Evolutionary conservation across 805 yeast genomes (phyloP), one percentile per base, ranked within the genome.

Genomic region (Saturnispora besseyi): DNA sequence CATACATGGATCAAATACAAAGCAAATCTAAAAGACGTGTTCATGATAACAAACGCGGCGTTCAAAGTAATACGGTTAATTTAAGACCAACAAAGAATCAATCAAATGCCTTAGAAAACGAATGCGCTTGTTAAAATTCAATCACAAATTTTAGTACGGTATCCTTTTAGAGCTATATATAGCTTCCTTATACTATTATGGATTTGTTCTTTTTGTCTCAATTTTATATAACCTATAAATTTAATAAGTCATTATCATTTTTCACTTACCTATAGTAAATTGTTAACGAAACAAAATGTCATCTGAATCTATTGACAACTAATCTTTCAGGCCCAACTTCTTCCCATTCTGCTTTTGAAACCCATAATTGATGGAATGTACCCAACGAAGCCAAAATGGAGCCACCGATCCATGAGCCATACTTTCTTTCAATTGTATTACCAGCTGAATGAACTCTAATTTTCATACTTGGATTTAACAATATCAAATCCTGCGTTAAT

Each of bases 341-440:
- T 53, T 87, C 88, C 59, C 83, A 86, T 65, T 90, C 97, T 56
- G 78, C 79, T 60, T 81, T 82, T 40, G 90, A 84, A 2, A 90
- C 96, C 96, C 96, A 90, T 68, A 86, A 70, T 66, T 90, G 97
- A 65, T 90, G 97, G 74, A 90, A 90, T 2, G 96, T 87, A 32
- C 97, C 97, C 58, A 90, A 73, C 47, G 93, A 82, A 5, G 95
- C 81, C 50, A 90, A 70, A 36, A 90, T 89, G 55, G 91, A 82
- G 7, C 96, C 96, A 42, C 97, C 97, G 45, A 90, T 77, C 96
- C 96, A 90, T 7, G 91, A 74, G 53, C 88, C 85, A 61, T 78
- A 84, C 55, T 79, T 78, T 61, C 96, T 77, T 66, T 90, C 96
- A 50, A 74, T 74, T 4, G 82, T 65, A 59, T 81, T 82, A 41